Percentiles rank a stretch among this genome's conserved stretches.
Evolutionary conservation across 805 yeast species (phyloP).

Genomic region (Isabelozyma gotoi): DNA sequence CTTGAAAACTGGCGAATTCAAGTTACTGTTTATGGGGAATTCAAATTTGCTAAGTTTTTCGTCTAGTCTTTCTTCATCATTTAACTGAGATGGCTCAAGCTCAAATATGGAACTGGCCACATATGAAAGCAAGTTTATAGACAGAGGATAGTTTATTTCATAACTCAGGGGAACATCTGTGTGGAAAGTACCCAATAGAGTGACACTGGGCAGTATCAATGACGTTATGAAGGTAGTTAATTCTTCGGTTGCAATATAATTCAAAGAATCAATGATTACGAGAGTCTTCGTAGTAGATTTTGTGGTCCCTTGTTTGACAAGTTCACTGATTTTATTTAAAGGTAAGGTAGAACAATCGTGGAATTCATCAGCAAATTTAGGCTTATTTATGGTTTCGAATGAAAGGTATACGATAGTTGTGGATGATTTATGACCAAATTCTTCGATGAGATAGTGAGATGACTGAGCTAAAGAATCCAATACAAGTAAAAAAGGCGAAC

Average conservation of each 20-base stretch:
- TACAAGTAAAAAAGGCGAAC: constrained; percentile 68
- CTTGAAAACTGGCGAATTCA: constrained; percentile 48
- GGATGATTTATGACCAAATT: constrained; percentile 48
- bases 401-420: constrained; percentile 55
- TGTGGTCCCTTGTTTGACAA: constrained; percentile 13
- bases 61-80: constrained; percentile 52
- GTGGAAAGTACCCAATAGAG: constrained; percentile 38
- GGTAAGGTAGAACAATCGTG: constrained; percentile 40
- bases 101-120: constrained; percentile 77
- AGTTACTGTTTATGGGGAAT: constrained; percentile 44
- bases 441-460: constrained; percentile 53
- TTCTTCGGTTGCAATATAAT: constrained; percentile 48
- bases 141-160: constrained; percentile 51
- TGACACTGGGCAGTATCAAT: constrained; percentile 33
- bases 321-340: constrained; percentile 14
- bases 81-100: constrained; percentile 43
- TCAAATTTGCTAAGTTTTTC: constrained; percentile 35
- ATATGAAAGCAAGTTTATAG: constrained; percentile 54
- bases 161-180: constrained; percentile 38
- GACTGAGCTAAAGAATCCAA: constrained; percentile 74
- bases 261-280: constrained; percentile 67
- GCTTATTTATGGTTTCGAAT: constrained; percentile 61
- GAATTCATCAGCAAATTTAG: constrained; percentile 49
- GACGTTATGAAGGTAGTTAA: constrained; percentile 52
- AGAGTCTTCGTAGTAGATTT: constrained; percentile 30